Base-by-base conservation (phyloP, 148 eudicot genomes). In the Cornus florida region DNA sequence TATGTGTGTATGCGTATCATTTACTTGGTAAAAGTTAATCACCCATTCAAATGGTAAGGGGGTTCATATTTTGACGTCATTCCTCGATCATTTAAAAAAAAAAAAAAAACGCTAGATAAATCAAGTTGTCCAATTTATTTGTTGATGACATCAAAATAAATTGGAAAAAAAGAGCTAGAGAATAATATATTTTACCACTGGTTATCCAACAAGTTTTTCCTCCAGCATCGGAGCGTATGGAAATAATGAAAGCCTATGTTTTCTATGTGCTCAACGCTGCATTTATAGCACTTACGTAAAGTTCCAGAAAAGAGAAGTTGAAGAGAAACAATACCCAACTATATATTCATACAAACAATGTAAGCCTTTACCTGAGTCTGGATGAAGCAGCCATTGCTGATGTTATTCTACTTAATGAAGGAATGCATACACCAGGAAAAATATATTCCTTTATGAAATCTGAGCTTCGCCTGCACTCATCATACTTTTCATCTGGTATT, bases 401-500 rank as follows among this genome's bases (percentile, higher is more conserved):
- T 73, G 90, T 92, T 70, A 95, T 89, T 77, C 89, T 81, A 73
- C 89, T 90, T 73, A 95, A 79, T 59, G 88, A 89, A 70, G 95
- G 97, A n/a, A 95, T 38, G 80, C 92, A 90, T 79, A 95, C 95
- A 46, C 98, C 97, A 0, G 95, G 95, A 72, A 92, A 95, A 70
- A 95, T 95, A 79, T 91, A 95, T 77, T 95, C 98, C 76, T 87
- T 95, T 28, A 95, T 90, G 75, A 92, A 95, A 72, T 87, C 94
- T 3, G 94, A 87, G 87, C 94, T 92, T 50, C 77, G 84, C 70
- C 95, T 85, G 74, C 79, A 90, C 79, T 90, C 98, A 20, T 95
- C 95, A 78, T 91, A 95, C 39, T 90, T 81, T 78, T 86, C 91
- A 76, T 95, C 98, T 70, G 95, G 92, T 78, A 95, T 89, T 2